phyloP scores from a whole-genome alignment of 2,329 filamentous ascomycete genomes.

The Colletotrichum sp. region DNA sequence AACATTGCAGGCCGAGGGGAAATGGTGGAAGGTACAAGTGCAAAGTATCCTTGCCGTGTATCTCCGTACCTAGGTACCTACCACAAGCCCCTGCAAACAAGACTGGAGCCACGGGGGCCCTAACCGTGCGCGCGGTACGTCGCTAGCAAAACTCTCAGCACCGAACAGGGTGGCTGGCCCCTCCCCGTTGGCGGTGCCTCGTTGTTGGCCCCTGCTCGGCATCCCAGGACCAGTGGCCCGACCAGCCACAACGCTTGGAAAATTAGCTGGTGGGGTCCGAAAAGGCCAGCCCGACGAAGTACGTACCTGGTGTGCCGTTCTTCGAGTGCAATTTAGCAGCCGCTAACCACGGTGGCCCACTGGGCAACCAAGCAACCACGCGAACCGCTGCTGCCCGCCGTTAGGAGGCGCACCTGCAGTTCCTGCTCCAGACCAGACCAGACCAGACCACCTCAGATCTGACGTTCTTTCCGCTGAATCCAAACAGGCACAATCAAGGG shows the following conservation, averaged over 20 bases:
- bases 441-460: not conserved
- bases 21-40: not conserved
- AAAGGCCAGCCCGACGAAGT: not conserved
- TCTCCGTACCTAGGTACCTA: not conserved
- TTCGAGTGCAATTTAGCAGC: not conserved
- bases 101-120: conserved; percentile 5
- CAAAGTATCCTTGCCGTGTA: not conserved
- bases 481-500: not conserved
- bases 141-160: not conserved
- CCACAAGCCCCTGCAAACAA: not conserved
- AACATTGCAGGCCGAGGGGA: not conserved
- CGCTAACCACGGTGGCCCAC: not conserved
- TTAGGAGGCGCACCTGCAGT: not conserved
- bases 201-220: not conserved
- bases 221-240: not conserved
- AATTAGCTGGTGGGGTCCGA: not conserved
- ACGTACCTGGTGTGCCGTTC: not conserved
- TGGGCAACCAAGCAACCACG: conserved; percentile 8
- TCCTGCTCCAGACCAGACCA: not conserved
- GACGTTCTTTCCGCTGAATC: not conserved
- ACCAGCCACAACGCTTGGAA: conserved; percentile 1
- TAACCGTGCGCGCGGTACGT: conserved; percentile 34
- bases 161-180: not conserved
- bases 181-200: conserved; percentile 1
- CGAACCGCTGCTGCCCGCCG: not conserved